phyloP scores from a whole-genome alignment of 108 stramenopile species.

The Cyclotella atomus region DNA sequence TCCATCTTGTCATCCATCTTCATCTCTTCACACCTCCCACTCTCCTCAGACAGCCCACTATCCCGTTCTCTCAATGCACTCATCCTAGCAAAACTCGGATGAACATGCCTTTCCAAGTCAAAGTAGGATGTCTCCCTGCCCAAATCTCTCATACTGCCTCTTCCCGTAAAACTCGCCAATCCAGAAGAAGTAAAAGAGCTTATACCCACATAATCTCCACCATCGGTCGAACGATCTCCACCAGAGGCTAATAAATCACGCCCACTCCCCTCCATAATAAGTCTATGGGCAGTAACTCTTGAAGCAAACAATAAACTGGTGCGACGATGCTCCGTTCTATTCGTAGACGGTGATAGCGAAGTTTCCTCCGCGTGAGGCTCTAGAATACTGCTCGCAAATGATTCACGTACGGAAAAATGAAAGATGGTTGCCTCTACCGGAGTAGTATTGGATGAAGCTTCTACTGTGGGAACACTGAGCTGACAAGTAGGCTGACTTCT shows the following conservation, averaged over 20 bases:
- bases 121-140: slow-evolving; percentile 15
- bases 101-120: slow-evolving; percentile 41
- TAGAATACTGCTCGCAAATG: not conserved
- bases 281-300: slow-evolving; percentile 25
- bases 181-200: slow-evolving; percentile 11
- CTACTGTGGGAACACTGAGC: not conserved
- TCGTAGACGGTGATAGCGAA: not conserved
- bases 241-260: slow-evolving; percentile 30
- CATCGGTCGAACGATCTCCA: slow-evolving; percentile 2
- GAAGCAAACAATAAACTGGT: slow-evolving; percentile 38
- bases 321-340: slow-evolving; percentile 6
- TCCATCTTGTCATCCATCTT: slow-evolving; percentile 19
- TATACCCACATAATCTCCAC: not conserved
- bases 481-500: slow-evolving; percentile 6
- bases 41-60: not conserved
- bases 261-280: slow-evolving; percentile 25
- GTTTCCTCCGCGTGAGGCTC: not conserved
- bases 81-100: slow-evolving; percentile 36
- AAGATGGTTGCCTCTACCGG: not conserved
- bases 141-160: slow-evolving; percentile 18
- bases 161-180: slow-evolving; percentile 10
- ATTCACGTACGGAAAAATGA: slow-evolving; percentile 6
- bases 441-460: slow-evolving; percentile 6
- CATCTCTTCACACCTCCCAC: not conserved
- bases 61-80: slow-evolving; percentile 9